Percentiles rank a stretch among this genome's conserved stretches.
Evolutionary conservation across 768 basidiomycete genomes (phyloP).

Genomic region (Lactarius pseudohatsudake): DNA sequence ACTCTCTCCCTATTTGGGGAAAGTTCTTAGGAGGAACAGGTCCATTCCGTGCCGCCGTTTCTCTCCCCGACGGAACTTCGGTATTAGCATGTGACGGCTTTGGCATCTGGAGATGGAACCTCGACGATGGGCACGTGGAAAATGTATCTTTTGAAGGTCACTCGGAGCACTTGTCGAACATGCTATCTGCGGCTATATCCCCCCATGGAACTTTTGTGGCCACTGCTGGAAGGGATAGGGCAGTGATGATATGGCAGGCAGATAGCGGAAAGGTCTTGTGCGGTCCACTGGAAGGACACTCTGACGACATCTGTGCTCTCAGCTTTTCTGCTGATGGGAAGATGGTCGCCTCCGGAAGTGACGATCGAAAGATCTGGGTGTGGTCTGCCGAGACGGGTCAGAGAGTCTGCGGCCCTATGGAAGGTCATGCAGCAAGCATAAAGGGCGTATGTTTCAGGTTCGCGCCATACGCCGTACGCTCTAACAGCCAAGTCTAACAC

Average conservation of each 20-base stretch:
- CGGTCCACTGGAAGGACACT: conserved; percentile 27
- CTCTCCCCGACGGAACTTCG: background rate
- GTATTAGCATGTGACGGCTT: conserved; percentile 11
- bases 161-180: conserved; percentile 1
- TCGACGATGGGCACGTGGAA: background rate
- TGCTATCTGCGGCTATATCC: conserved; percentile 24
- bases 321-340: conserved; percentile 26
- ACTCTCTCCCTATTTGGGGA: conserved; percentile 15
- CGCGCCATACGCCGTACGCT: background rate
- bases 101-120: conserved; percentile 11
- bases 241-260: conserved; percentile 24
- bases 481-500: background rate
- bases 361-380: conserved; percentile 22
- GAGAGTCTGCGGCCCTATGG: conserved; percentile 20
- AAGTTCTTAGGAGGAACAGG: conserved; percentile 6
- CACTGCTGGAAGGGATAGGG: conserved; percentile 10
- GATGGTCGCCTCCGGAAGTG: conserved; percentile 25
- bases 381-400: conserved; percentile 21
- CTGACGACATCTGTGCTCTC: conserved; percentile 17
- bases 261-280: conserved; percentile 17
- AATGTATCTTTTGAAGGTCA: conserved; percentile 3
- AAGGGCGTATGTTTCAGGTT: conserved; percentile 24
- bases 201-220: conserved; percentile 19
- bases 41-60: conserved; percentile 13
- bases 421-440: conserved; percentile 14